Base-by-base conservation (phyloP, 371 early-diverging fungal genomes). In the Saksenaea oblongispora region DNA sequence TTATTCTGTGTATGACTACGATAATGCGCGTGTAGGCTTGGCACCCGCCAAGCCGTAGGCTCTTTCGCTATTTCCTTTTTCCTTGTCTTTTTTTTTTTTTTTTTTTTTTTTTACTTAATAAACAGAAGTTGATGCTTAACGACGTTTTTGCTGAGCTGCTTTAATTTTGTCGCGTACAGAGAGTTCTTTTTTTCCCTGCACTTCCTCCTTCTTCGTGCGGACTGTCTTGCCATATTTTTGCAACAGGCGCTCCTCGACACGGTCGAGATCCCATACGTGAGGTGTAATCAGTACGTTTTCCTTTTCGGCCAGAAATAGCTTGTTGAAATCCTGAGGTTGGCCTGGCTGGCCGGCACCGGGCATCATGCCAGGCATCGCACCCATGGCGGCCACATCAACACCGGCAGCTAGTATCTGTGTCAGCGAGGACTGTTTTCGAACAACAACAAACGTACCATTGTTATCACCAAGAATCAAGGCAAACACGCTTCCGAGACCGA, bases 401-500 rank as follows among this genome's bases (percentile, higher is more conserved):
- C 93, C 96, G 35, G 96, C 97, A 65, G 96, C 91, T 90, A 31
- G 44, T 28, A 39, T 8, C n/a, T 17, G 36, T 17, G 58, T 39
- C 42, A 34, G 28, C 36, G 28, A 53, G 34, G 34, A 5, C 51
- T 54, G 28, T 8, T 28, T 34, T 5, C 11, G 11, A 39, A 47
- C n/a, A 17, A 17, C n/a, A 4, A 22, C 26, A 7, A 22, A 51
- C 66, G 62, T 84, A 91, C 92, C 87, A 74, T 95, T 96, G 34
- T 89, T 93, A 64, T 93, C 92, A 44, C 98, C 98, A 13, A 98
- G 78, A 63, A 98, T 87, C 31, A 97, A 84, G 35, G 93, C 87
- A 75, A 93, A 98, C 18, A 97, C 92, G 62, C 92, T 90, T 58
- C 91, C 89, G 35, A 98, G 85, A 68, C 98, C 98, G 84, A 98